These are phyloP conservation scores for Pyricularia pennisetigena DNA, from an alignment of 2,329 filamentous ascomycete genomes.

Conservation along the genomic window DNA sequence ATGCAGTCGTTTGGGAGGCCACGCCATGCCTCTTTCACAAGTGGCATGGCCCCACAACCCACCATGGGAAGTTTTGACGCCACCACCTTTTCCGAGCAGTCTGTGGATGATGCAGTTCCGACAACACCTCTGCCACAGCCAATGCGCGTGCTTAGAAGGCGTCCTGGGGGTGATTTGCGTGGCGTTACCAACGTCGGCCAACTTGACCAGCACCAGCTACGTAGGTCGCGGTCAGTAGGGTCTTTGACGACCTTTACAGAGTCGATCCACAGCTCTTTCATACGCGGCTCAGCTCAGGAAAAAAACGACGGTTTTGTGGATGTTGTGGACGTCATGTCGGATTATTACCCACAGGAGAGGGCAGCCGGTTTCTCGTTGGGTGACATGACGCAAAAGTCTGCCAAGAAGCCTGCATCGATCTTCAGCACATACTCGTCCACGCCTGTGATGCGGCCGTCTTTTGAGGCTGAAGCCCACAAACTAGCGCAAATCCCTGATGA, in stretches of 20 bases:
- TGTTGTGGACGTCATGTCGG: constrained; percentile 33
- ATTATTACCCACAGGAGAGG: constrained; percentile 29
- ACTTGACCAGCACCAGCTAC: constrained; percentile 36
- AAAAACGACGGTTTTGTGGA: constrained; percentile 31
- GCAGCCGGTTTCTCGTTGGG: constrained; percentile 46
- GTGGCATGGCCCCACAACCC: constrained; percentile 37
- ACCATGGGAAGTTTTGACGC: constrained; percentile 53
- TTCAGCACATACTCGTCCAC: constrained; percentile 55
- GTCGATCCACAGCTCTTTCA: constrained; percentile 47
- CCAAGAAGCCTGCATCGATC: constrained; percentile 38
- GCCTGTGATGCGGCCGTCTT: constrained; percentile 60
- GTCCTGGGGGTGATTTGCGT: constrained; percentile 66
- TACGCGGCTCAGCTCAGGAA: constrained; percentile 29
- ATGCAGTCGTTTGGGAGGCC: constrained; percentile 40
- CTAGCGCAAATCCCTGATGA: constrained; percentile 85
- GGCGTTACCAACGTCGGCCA: constrained; percentile 58
- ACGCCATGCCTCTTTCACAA: constrained; percentile 52
- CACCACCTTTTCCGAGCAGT: constrained; percentile 42
- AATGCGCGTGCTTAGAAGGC: constrained; percentile 56
- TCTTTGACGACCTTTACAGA: constrained; percentile 52
- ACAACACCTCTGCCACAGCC: constrained; percentile 36
- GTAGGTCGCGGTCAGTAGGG: constrained; percentile 46
- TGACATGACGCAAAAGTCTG: constrained; percentile 40
- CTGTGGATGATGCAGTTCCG: constrained; percentile 35
- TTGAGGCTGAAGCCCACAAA: constrained; percentile 79